Evolutionary conservation across 129 eudicot genomes (phyloP), one percentile per base, ranked within the genome.

Genomic region (Centrapalus pauciflorus): DNA sequence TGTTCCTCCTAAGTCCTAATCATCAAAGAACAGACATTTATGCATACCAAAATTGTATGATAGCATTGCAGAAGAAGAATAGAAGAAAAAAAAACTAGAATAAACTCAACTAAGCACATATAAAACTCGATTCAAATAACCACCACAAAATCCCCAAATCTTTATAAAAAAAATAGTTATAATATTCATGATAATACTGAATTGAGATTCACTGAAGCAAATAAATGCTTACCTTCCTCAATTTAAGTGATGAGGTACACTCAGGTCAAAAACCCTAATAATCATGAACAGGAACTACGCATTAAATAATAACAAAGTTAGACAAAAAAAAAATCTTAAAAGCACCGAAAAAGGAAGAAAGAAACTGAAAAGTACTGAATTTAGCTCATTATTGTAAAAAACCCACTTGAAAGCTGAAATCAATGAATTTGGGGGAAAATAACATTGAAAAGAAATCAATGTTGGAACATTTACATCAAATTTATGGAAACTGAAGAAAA

Each of bases 181-280:
- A 5, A 10, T 20, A 60, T 26, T 24, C 5, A 7, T 9, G 19
- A 20, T 61, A 35, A 23, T 20, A 38, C 21, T 28, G 14, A 55
- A 55, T 13, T 34, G 49, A 52, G 43, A 41, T 37, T n/a, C n/a
- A n/a, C n/a, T 61, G 26, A 61, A 49, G 51, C 17, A 37, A 37
- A 52, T 73, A 56, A 50, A 51, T 65, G 37, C 52, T 41, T 74
- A 74, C 73, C 79, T 66, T 75, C 55, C 33, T 26, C 74, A 45
- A 38, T 32, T 43, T 32, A 14, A 45, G 38, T 19, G 69, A 58
- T 57, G 79, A 64, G 58, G 45, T 43, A 29, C 58, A 75, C 61
- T 21, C 68, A 56, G 54, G 55, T 66, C 29, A 20, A 23, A 57
- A 66, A 66, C 74, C 79, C 79, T 66, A 66, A 56, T 66, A 21